Evolutionary conservation across 1,284 basidiomycete species (phyloP), one percentile per base, ranked within the genome.

Genomic region (Marasmius fiardii): DNA sequence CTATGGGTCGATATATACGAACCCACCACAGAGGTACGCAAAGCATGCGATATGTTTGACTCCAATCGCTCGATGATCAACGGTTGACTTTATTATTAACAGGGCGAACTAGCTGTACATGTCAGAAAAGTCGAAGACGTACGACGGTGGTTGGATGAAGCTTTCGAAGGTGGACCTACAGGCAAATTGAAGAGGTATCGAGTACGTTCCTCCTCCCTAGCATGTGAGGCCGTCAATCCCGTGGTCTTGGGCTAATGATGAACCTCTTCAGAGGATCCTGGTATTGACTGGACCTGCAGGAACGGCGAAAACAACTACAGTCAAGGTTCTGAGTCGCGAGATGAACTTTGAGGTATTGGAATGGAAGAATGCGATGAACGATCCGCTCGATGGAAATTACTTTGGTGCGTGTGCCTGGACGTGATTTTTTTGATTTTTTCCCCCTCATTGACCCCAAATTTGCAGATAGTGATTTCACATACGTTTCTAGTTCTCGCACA

Each of bases 241-340:
- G n/a, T n/a, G n/a, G n/a, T n/a, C n/a, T n/a, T n/a, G n/a, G 28
- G 44, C 20, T 3, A 37, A 37, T 41, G 16, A 41, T 39, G 53
- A 4, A 52, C 43, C n/a, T 52, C 35, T 21, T 18, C 60, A 95
- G 93, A 81, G 92, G 37, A 83, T 99, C 21, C 80, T 98, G 1
- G 84, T 86, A 0, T 73, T 99, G 7, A 92, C 91, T 1, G 96
- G 97, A 1, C 93, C 93, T 0, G 88, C 95, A 7, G 97, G 96
- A 0, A 84, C 87, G 0, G 96, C 86, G 0, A 99, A 99, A 74
- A 96, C 95, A 0, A 82, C 93, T 0, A 93, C 93, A 0, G 63
- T 98, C 0, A 82, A 82, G 11, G 80, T 95, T 0, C 73, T 99
- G 6, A 79, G 92, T 0, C 71, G 75, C 21, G 90, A 96, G 63